These are phyloP conservation scores for Penicillium cataractarum DNA, from an alignment of 495 filamentous ascomycete species.

Conservation along the genomic window DNA sequence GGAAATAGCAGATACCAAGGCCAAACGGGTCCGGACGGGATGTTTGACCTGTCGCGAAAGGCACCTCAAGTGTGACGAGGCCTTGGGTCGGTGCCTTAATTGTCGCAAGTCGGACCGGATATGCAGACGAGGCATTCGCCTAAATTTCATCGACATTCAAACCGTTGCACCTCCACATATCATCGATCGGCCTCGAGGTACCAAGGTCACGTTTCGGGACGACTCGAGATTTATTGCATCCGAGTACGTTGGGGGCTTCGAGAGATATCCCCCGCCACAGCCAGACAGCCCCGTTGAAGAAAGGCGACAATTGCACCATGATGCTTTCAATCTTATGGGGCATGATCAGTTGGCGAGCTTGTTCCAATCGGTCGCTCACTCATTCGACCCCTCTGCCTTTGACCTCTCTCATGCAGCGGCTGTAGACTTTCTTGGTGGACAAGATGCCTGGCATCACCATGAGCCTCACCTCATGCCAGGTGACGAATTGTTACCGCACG, in stretches of 20 bases:
- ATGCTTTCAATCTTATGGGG: slow-evolving; percentile 36
- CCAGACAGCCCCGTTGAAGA: slow-evolving; percentile 38
- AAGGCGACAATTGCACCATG: slow-evolving; percentile 43
- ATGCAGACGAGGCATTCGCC: slow-evolving; percentile 82
- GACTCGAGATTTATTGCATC: slow-evolving; percentile 91
- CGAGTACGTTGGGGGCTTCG: slow-evolving; percentile 83
- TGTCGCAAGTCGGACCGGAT: slow-evolving; percentile 84
- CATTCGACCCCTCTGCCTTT: slow-evolving; percentile 27
- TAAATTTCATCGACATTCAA: slow-evolving; percentile 92
- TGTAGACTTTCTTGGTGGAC: slow-evolving; percentile 22
- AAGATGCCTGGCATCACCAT: slow-evolving; percentile 27
- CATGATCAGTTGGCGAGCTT: slow-evolving; percentile 31
- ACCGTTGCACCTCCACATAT: slow-evolving; percentile 68
- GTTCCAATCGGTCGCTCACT: slow-evolving; percentile 34
- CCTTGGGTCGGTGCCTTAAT: slow-evolving; percentile 76
- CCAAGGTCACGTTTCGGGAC: slow-evolving; percentile 79
- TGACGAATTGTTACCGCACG: slow-evolving; percentile 34
- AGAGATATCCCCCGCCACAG: slow-evolving; percentile 66
- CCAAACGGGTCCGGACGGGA: slow-evolving; percentile 72
- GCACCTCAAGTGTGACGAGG: slow-evolving; percentile 85
- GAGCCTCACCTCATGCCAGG: slow-evolving; percentile 30
- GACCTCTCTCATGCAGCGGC: slow-evolving; percentile 22
- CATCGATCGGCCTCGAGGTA: slow-evolving; percentile 63
- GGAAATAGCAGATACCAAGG: slow-evolving; percentile 49
- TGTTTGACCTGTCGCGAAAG: slow-evolving; percentile 79